These are phyloP conservation scores for Myxozyma nipponensis DNA, from an alignment of 805 yeast genomes.

Conservation along the genomic window DNA sequence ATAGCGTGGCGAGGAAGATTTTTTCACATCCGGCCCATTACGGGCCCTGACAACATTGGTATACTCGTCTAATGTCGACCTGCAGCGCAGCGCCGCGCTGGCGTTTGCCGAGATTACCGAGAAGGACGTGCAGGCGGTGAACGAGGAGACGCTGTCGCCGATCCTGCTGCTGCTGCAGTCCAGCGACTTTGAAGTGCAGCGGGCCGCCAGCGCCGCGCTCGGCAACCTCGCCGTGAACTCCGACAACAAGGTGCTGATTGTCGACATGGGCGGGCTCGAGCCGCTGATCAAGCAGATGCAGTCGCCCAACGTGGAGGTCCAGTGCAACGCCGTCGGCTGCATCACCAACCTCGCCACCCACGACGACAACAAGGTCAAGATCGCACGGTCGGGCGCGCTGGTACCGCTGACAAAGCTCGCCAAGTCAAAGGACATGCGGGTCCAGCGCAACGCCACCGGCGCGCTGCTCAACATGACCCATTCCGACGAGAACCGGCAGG, in stretches of 20 bases:
- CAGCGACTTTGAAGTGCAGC: conserved; percentile 88
- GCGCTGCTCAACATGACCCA: conserved; percentile 98
- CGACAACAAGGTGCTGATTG: conserved; percentile 87
- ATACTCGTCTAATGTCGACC: conserved; percentile 88
- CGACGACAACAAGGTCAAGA: conserved; percentile 93
- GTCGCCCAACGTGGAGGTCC: conserved; percentile 95
- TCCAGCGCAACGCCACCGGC: conserved; percentile 98
- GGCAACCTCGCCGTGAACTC: conserved; percentile 98
- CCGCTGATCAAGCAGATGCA: conserved; percentile 97
- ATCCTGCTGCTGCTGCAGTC: conserved; percentile 81
- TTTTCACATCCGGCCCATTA: conserved; percentile 75
- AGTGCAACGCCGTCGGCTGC: conserved; percentile 98
- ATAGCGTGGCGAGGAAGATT: conserved; percentile 73
- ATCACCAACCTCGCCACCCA: conserved; percentile 96
- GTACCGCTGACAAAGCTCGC: conserved; percentile 93
- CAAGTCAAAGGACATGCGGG: conserved; percentile 88
- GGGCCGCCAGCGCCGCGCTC: conserved; percentile 98
- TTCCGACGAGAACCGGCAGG: conserved; percentile 92
- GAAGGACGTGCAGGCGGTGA: conserved; percentile 87
- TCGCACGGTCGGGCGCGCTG: conserved; percentile 93
- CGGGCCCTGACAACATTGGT: conserved; percentile 89
- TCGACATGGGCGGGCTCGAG: conserved; percentile 96
- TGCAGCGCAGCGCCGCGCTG: conserved; percentile 94
- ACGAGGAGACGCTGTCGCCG: conserved; percentile 89
- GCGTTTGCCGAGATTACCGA: conserved; percentile 99